A percentile compares a stretch with the other conserved stretches of the same genome.
These are phyloP conservation scores for Globisporangium lucens DNA, from an alignment of 352 stramenopile species.

Conservation along the genomic window DNA sequence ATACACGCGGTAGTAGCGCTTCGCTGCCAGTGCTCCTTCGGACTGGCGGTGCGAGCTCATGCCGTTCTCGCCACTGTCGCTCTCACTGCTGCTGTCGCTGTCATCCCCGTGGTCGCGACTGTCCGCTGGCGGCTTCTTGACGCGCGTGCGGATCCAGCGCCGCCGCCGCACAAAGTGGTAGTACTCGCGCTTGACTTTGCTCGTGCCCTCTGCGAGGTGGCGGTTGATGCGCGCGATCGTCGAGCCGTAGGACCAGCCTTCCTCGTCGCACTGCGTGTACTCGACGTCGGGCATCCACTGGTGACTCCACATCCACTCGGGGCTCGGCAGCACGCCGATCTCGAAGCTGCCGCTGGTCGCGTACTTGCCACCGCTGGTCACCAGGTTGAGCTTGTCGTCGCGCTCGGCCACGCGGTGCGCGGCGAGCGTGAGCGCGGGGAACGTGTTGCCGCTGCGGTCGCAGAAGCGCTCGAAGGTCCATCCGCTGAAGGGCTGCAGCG, in stretches of 20 bases:
- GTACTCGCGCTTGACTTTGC: constrained; percentile 68
- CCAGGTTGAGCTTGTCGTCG: constrained; percentile 53
- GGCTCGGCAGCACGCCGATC: constrained; percentile 56
- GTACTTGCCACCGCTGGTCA: constrained; percentile 28
- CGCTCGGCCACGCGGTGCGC: constrained; percentile 35
- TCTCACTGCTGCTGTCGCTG: background rate
- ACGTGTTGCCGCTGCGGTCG: constrained; percentile 75
- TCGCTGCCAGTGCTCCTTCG: background rate
- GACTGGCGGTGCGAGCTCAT: background rate
- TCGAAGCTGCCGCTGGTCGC: constrained; percentile 28
- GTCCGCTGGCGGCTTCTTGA: constrained; percentile 43
- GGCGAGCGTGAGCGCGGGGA: constrained; percentile 47
- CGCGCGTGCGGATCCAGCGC: constrained; percentile 76
- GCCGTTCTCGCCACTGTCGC: background rate
- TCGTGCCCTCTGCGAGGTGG: constrained; percentile 70
- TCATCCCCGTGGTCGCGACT: background rate
- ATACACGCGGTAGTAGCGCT: constrained; percentile 68
- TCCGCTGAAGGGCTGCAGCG: constrained; percentile 76
- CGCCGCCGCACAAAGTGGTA: constrained; percentile 77
- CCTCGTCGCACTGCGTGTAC: constrained; percentile 81
- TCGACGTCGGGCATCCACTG: constrained; percentile 68
- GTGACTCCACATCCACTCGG: constrained; percentile 84
- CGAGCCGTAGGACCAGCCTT: constrained; percentile 85
- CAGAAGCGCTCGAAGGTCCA: constrained; percentile 81
- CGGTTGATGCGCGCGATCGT: constrained; percentile 83